Evolutionary conservation across 2,329 filamentous ascomycete species (phyloP).

Genomic region (Scleromitrula shiraiana): DNA sequence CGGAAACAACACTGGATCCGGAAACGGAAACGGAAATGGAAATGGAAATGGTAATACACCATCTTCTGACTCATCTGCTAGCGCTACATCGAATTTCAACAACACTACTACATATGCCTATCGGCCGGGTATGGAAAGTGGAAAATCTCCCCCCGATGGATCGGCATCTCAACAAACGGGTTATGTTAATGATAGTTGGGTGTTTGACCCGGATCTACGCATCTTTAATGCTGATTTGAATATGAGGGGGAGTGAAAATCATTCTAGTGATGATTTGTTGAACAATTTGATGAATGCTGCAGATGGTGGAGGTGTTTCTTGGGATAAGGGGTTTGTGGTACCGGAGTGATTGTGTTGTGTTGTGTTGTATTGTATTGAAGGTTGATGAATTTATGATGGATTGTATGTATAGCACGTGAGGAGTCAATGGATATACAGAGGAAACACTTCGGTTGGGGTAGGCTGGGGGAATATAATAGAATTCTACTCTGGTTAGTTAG

Average conservation of each 20-base stretch:
- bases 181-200: neutral
- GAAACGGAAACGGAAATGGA: too few species aligned
- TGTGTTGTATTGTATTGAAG: too few species aligned
- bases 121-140: neutral
- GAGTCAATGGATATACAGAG: too few species aligned
- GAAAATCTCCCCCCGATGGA: neutral
- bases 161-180: neutral
- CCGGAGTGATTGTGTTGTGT: too few species aligned
- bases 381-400: too few species aligned
- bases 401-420: too few species aligned
- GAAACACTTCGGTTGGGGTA: too few species aligned
- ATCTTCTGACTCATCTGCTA: conserved; percentile 7
- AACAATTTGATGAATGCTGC: neutral
- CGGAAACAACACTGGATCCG: too few species aligned
- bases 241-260: neutral
- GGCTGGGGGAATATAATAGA: too few species aligned
- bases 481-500: too few species aligned
- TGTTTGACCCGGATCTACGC: neutral
- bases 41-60: conserved; percentile 13
- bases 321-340: too few species aligned
- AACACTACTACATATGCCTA: neutral
- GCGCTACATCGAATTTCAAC: neutral
- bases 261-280: neutral
- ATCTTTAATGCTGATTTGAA: neutral
- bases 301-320: too few species aligned